Conservation (phyloP, 192 early-diverging fungal genomes). For the Coemansia sp. region DNA sequence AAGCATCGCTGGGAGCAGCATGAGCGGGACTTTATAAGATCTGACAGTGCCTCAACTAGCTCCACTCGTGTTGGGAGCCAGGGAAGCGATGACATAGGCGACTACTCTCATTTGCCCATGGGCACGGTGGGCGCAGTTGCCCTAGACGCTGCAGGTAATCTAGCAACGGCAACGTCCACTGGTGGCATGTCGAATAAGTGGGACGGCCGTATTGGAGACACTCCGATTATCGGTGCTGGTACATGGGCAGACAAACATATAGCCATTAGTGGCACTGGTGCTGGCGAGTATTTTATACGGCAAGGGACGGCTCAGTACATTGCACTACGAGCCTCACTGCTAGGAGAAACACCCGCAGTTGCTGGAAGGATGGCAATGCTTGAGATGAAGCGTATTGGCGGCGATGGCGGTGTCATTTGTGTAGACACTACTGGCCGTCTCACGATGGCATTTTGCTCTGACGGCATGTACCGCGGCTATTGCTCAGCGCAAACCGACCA, state of each 20-base stretch:
- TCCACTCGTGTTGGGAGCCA: not conserved
- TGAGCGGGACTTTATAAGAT: slow-evolving; percentile 25
- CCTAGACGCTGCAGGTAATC: slow-evolving; percentile 19
- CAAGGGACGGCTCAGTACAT: slow-evolving; percentile 31
- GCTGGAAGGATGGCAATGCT: slow-evolving; percentile 21
- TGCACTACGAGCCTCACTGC: slow-evolving; percentile 22
- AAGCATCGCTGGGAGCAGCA: slow-evolving; percentile 54
- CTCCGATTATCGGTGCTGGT: slow-evolving; percentile 42
- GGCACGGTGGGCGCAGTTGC: slow-evolving; percentile 47
- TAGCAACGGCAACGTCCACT: slow-evolving; percentile 44
- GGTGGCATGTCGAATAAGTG: slow-evolving; percentile 46
- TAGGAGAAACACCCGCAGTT: slow-evolving; percentile 20
- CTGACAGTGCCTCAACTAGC: not conserved
- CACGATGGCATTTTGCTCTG: slow-evolving; percentile 34
- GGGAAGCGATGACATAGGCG: not conserved
- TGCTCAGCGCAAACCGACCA: slow-evolving; percentile 22
- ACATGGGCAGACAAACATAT: slow-evolving; percentile 36
- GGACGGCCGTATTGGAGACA: slow-evolving; percentile 39
- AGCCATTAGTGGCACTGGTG: slow-evolving; percentile 37
- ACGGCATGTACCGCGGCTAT: slow-evolving; percentile 46
- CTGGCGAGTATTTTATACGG: slow-evolving; percentile 37
- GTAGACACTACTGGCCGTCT: slow-evolving; percentile 18
- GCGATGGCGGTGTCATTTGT: slow-evolving; percentile 43
- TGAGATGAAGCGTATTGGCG: slow-evolving; percentile 35
- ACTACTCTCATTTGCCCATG: slow-evolving; percentile 35